Conservation (phyloP, 345 rosid species). For the Microcos paniculata region DNA sequence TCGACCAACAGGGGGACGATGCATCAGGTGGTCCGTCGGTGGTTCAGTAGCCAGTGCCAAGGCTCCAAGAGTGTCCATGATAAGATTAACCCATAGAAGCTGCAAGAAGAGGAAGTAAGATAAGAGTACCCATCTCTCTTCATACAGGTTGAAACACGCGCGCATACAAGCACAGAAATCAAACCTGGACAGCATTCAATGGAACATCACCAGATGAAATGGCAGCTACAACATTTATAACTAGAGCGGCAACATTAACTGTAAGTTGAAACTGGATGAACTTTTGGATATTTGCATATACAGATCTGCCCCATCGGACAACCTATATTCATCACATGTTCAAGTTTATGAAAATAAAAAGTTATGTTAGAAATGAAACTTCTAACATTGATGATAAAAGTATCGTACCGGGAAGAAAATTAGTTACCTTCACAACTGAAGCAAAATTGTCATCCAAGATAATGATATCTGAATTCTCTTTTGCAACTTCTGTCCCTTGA, state of each 20-base stretch:
- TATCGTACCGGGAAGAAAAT: background rate
- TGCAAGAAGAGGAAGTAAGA: slow-evolving; percentile 27
- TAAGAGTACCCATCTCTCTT: background rate
- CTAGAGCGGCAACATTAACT: slow-evolving; percentile 91
- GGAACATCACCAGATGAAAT: slow-evolving; percentile 95
- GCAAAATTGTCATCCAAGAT: slow-evolving; percentile 92
- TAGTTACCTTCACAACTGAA: slow-evolving; percentile 84
- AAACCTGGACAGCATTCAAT: slow-evolving; percentile 93
- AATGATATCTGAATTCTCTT: slow-evolving; percentile 96
- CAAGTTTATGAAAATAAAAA: background rate
- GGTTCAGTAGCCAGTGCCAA: slow-evolving; percentile 98
- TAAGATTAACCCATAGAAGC: slow-evolving; percentile 99
- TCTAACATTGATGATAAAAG: background rate
- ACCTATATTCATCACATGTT: slow-evolving; percentile 48
- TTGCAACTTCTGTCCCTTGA: slow-evolving; percentile 98
- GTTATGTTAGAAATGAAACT: background rate
- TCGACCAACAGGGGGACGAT: slow-evolving; percentile 89
- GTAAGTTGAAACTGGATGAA: slow-evolving; percentile 98
- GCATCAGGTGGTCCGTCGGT: slow-evolving; percentile 92
- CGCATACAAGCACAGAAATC: background rate
- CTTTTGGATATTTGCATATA: slow-evolving; percentile 97
- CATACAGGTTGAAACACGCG: background rate
- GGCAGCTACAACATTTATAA: slow-evolving; percentile 94
- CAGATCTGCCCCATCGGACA: slow-evolving; percentile 98
- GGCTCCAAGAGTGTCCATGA: slow-evolving; percentile 99